These are phyloP conservation scores for Hebeloma cylindrosporum DNA, from an alignment of 768 basidiomycete species.

Conservation along the genomic window DNA sequence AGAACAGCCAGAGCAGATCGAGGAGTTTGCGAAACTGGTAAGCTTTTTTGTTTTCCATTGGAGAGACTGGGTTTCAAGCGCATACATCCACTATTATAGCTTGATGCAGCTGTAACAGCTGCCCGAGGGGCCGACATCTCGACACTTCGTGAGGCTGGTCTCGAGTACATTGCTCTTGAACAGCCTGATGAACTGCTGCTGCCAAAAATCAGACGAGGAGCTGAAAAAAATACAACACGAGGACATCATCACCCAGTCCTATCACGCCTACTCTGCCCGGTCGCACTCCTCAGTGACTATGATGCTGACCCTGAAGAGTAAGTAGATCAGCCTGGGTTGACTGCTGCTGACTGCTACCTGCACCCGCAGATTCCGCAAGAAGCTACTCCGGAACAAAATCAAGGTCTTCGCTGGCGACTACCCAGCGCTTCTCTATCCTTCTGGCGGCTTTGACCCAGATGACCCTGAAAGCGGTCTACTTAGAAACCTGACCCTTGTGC, in stretches of 20 bases:
- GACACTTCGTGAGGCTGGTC: neutral
- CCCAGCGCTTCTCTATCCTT: neutral
- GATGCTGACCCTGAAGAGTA: neutral
- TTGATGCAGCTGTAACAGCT: neutral
- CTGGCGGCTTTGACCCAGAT: conserved; percentile 2
- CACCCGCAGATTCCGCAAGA: neutral
- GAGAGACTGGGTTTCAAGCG: neutral
- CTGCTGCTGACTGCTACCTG: neutral
- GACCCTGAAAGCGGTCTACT: neutral
- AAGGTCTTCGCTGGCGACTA: neutral
- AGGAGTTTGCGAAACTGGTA: too few species aligned
- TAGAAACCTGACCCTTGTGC: conserved; percentile 1
- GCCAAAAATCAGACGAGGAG: neutral
- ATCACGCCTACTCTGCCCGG: conserved; percentile 3
- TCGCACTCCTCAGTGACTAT: neutral
- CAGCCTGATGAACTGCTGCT: neutral
- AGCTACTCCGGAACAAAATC: neutral
- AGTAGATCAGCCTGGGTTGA: neutral
- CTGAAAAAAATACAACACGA: neutral
- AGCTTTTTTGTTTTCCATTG: too few species aligned
- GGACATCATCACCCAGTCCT: neutral
- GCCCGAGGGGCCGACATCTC: conserved; percentile 1
- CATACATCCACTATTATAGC: neutral
- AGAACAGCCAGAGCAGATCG: too few species aligned
- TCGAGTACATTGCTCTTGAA: conserved; percentile 2